phyloP scores from a whole-genome alignment of 768 basidiomycete genomes.

The Tricholoma saponaceum region DNA sequence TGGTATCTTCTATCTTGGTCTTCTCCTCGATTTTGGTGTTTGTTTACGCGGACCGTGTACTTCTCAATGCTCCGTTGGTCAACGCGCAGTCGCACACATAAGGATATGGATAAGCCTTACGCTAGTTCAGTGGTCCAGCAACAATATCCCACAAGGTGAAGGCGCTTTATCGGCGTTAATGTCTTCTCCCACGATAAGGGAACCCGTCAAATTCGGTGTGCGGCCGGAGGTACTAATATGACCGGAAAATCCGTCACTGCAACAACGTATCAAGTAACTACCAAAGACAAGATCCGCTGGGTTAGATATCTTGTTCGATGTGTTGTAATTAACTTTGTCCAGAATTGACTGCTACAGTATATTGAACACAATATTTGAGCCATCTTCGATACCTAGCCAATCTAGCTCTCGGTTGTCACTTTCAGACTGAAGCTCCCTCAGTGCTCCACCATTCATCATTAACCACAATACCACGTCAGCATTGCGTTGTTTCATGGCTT shows the following conservation, averaged over 20 bases:
- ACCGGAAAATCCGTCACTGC: background rate
- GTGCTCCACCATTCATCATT: conserved; percentile 43
- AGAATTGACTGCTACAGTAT: conserved; percentile 12
- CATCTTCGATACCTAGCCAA: conserved; percentile 72
- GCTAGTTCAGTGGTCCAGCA: background rate
- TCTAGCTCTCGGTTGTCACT: conserved; percentile 52
- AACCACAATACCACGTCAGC: conserved; percentile 49
- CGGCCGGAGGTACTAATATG: background rate
- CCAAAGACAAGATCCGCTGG: background rate
- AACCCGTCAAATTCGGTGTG: background rate
- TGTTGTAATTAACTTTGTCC: background rate
- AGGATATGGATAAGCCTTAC: conserved; percentile 16
- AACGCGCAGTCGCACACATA: conserved; percentile 32
- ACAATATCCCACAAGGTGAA: background rate
- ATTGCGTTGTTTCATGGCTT: conserved; percentile 34
- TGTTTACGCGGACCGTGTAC: conserved; percentile 55
- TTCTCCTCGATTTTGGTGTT: conserved; percentile 44
- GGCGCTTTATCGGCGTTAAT: background rate
- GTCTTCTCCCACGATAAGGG: background rate
- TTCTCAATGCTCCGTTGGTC: conserved; percentile 33
- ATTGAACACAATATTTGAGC: conserved; percentile 35
- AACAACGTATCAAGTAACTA: background rate
- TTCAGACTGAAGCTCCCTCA: conserved; percentile 42
- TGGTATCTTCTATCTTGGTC: conserved; percentile 50
- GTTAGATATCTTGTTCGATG: background rate